These are phyloP conservation scores for Spinellus fusiger DNA, from an alignment of 192 early-diverging fungal species.

Conservation along the genomic window DNA sequence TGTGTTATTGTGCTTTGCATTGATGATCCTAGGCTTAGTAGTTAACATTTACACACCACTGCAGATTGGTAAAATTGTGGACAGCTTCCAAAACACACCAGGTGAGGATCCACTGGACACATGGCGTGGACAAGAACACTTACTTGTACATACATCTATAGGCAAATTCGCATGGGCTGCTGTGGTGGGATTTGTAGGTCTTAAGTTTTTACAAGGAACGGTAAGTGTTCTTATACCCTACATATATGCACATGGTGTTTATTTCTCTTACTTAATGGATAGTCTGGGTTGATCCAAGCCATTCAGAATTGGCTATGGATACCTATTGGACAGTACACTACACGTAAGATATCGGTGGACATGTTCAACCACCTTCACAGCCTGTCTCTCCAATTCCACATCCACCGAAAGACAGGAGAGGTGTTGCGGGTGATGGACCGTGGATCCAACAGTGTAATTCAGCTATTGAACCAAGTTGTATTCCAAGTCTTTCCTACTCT, in stretches of 20 bases:
- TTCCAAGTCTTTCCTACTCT: slow-evolving; percentile 90
- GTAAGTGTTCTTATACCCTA: slow-evolving; percentile 14
- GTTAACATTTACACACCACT: slow-evolving; percentile 83
- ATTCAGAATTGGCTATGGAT: slow-evolving; percentile 85
- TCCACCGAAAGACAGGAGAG: slow-evolving; percentile 92
- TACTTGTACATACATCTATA: neutral
- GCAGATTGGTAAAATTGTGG: slow-evolving; percentile 77
- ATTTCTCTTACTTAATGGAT: neutral
- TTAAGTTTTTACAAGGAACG: slow-evolving; percentile 71
- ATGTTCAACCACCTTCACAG: slow-evolving; percentile 87
- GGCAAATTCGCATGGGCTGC: slow-evolving; percentile 34
- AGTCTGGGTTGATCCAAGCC: slow-evolving; percentile 61
- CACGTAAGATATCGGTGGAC: slow-evolving; percentile 79
- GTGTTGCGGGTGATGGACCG: slow-evolving; percentile 86
- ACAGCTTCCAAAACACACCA: slow-evolving; percentile 21
- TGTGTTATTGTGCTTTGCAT: slow-evolving; percentile 62
- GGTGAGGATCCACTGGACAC: neutral
- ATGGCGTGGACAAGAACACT: neutral
- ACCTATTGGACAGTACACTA: slow-evolving; percentile 88
- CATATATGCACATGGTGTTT: neutral
- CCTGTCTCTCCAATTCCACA: slow-evolving; percentile 85
- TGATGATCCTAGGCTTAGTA: slow-evolving; percentile 59
- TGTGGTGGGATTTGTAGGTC: slow-evolving; percentile 52
- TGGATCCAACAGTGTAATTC: slow-evolving; percentile 66
- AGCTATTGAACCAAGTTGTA: slow-evolving; percentile 70